Conservation (phyloP, 2,329 filamentous ascomycete genomes). For the Paecilomyces dactylethromorphus region DNA sequence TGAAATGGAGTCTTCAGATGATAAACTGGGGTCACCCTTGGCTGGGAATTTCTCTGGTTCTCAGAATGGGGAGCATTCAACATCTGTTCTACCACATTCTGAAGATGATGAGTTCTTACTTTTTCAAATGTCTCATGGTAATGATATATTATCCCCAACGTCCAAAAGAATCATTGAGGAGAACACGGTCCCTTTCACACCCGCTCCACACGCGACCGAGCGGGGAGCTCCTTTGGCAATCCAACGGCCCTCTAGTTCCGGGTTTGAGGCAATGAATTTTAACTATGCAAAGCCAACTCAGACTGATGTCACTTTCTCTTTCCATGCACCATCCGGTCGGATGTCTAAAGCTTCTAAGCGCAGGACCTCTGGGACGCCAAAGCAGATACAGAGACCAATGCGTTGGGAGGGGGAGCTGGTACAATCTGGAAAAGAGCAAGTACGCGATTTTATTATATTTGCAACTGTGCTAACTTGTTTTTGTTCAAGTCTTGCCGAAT, state of each 20-base stretch:
- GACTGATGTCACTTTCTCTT: constrained; percentile 16
- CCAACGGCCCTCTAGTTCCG: constrained; percentile 24
- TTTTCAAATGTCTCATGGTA: constrained; percentile 10
- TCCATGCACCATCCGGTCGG: constrained; percentile 11
- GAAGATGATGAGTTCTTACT: constrained; percentile 1
- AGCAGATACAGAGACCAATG: not conserved
- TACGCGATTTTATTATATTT: not conserved
- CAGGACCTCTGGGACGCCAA: not conserved
- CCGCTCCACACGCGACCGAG: constrained; percentile 1
- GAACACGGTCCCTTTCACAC: constrained; percentile 6
- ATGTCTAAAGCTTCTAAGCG: not conserved
- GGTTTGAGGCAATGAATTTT: constrained; percentile 21
- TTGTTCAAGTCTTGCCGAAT: not conserved
- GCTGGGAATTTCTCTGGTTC: not conserved
- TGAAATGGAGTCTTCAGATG: not conserved
- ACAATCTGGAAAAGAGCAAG: not conserved
- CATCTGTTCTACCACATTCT: not conserved
- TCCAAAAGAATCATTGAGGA: constrained; percentile 11
- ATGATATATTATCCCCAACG: constrained; percentile 9
- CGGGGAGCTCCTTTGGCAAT: constrained; percentile 17
- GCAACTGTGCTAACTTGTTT: not conserved
- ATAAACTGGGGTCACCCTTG: not conserved
- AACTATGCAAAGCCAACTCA: constrained; percentile 26
- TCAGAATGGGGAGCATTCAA: not conserved
- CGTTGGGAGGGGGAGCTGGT: not conserved